Evolutionary conservation across 139 green algal species (phyloP), one percentile per base, ranked within the genome.

Genomic region (Asterochloris erici): DNA sequence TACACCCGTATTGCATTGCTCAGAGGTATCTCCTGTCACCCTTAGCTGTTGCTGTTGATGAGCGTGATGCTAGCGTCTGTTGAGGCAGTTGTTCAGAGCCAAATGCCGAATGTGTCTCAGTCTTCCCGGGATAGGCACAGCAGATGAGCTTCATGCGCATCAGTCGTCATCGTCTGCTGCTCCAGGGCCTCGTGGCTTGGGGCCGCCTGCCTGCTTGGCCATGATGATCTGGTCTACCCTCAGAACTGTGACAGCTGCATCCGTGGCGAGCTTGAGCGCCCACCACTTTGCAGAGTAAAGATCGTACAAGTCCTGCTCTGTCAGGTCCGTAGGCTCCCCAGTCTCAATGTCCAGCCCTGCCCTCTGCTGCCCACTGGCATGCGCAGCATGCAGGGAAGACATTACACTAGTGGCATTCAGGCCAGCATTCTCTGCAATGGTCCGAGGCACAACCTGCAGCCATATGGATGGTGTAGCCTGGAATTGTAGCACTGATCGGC

Each of bases 151-250:
- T 54, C 38, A 54, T 54, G 38, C 38, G 4, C 38, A 54, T 54
- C 38, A 80, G 13, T 81, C 62, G 62, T 92, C 89, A 73, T 95
- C 92, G 63, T 93, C 88, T 27, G 86, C 81, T 12, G 64, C 83
- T 61, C 85, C 90, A 14, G 76, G 78, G n/a, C 27, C 74, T 17
- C 79, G 81, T 23, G 93, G 89, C 83, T 94, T 94, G n/a, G 94
- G 94, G 21, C 94, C 95, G 0, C 95, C 93, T 16, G 95, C 95
- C 82, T 93, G 89, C 89, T 98, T 98, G 38, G 91, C 88, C 96
- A 99, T 98, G 91, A 99, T 98, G 85, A 99, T 99, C 88, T 99
- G 94, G 84, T 99, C 97, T 47, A 99, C 96, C 24, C 94, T 91
- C 74, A 99, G 91, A n/a, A 99, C 92, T 9, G 97, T 99, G 24